Base-by-base conservation (phyloP, 2,329 filamentous ascomycete genomes). In the Sporothrix phasma region DNA sequence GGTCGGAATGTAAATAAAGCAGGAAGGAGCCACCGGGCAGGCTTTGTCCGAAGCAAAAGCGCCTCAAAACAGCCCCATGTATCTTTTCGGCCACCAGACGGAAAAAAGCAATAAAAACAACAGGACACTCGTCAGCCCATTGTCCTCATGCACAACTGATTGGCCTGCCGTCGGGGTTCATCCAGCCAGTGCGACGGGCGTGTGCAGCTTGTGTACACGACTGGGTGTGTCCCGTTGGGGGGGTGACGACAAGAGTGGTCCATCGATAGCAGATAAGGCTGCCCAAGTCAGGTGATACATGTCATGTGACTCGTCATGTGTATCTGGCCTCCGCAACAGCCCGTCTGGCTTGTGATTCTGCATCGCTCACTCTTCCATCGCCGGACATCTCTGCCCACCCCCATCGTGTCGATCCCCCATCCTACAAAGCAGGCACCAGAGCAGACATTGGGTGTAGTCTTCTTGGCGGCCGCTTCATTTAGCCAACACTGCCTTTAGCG, bases 241-340 rank as follows among this genome's bases (percentile, higher is more conserved):
- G 64, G 64, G 64, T 31, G 64, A 65, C 64, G 51, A 62, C 41
- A 19, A 64, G 24, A 24, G 58, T 54, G 49, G 19, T 47, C 63
- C 63, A 49, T 29, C n/a, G 58, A 61, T 61, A 47, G 17, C 13
- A 10, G 31, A 31, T 3, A 4, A 39, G 15, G 1, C 8, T 11
- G 0, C 1, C 34, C 60, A 62, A 43, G 60, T 53, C 46, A 51
- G 19, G 2, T 54, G 8, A 3, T 17, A 8, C 34, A 37, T 11
- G 24, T 49, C 34, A 37, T 37, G 34, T 37, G 34, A 37, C 34
- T n/a, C n/a, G 8, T 37, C 3, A 10, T 37, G 11, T 37, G 8
- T n/a, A n/a, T n/a, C n/a, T n/a, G n/a, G n/a, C n/a, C 34, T 37
- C 34, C 34, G 34, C 34, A 37, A 11, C 34, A 37, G 10, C 15